Evolutionary conservation across 139 green algal genomes (phyloP).

Genomic region (Coccomyxa sp.): DNA sequence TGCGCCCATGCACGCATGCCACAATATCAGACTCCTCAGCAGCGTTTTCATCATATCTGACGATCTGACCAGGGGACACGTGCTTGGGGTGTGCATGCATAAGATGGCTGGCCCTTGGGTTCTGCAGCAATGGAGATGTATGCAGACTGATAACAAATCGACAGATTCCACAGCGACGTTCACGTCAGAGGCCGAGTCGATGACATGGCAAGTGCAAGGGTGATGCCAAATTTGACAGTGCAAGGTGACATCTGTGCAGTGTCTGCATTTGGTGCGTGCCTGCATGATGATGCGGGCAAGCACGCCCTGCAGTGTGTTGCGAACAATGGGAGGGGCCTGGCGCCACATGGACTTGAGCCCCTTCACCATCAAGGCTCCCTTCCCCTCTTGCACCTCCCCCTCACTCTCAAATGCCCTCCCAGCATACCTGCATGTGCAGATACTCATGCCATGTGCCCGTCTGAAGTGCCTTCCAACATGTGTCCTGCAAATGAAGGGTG

Average conservation of each 20-base stretch:
- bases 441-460: not conserved
- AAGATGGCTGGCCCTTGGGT: not conserved
- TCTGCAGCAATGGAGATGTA: not conserved
- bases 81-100: constrained; percentile 1
- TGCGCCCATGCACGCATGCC: not conserved
- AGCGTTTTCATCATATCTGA: not conserved
- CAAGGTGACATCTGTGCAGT: too few relatives aligned
- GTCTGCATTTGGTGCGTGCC: not conserved
- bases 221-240: not conserved
- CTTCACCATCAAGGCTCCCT: constrained; percentile 56
- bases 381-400: constrained; percentile 19
- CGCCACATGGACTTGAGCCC: constrained; percentile 64
- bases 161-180: too few relatives aligned
- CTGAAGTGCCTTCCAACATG: too few relatives aligned
- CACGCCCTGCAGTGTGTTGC: constrained; percentile 49
- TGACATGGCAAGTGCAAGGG: not conserved
- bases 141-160: too few relatives aligned
- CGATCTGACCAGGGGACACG: not conserved
- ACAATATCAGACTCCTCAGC: not conserved
- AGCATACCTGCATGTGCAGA: constrained; percentile 43
- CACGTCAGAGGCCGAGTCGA: not conserved
- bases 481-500: not conserved
- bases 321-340: constrained; percentile 63
- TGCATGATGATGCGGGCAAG: constrained; percentile 64
- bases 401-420: constrained; percentile 51